Percentiles rank a stretch among this genome's conserved stretches.
phyloP scores from a whole-genome alignment of 345 rosid species.

The rapeseed (Brassica napus) region Da-Ae NC_063449.1:7216001-7216500 shows the following conservation, averaged over 20 bases:
- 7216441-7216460: slow-evolving; percentile 77
- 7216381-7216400: slow-evolving; percentile 72
- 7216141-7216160: slow-evolving; percentile 79
- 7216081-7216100: slow-evolving; percentile 62
- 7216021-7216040: background rate
- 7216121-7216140: slow-evolving; percentile 92
- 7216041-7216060: slow-evolving; percentile 80
- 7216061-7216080: slow-evolving; percentile 58
- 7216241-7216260: slow-evolving; percentile 62
- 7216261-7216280: slow-evolving; percentile 98
- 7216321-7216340: slow-evolving; percentile 15
- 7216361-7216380: slow-evolving; percentile 5
- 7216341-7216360: background rate
- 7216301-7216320: slow-evolving; percentile 67
- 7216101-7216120: slow-evolving; percentile 58
- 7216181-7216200: background rate
- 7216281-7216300: slow-evolving; percentile 88
- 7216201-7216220: background rate
- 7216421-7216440: slow-evolving; percentile 94
- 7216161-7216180: slow-evolving; percentile 52
- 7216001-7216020: background rate
- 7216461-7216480: slow-evolving; percentile 89
- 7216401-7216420: slow-evolving; percentile 84
- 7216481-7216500: slow-evolving; percentile 58
- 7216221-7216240: background rate